Base-by-base conservation (phyloP, 2,329 filamentous ascomycete species). In the Colletotrichum agaves region DNA sequence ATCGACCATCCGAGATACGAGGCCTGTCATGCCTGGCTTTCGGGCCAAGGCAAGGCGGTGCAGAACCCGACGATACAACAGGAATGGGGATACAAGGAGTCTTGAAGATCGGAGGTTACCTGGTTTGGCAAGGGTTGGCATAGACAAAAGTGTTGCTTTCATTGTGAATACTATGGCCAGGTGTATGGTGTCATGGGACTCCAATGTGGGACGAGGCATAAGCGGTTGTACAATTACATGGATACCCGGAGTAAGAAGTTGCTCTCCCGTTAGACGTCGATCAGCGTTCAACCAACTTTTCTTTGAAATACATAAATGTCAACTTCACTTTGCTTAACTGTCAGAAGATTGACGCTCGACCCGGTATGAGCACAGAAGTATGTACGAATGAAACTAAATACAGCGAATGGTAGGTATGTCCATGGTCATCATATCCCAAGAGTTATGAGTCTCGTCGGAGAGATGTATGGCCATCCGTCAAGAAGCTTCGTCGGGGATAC, bases 11-110 rank as follows among this genome's bases (percentile, higher is more conserved):
- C 81, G 0, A 79, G 81, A 27, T 79, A 78, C 37, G 81, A 84
- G 72, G 82, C 83, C 3, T 84, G 81, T 44, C 77, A 83, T 13
- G 83, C 79, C 1, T 81, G 82, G 72, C 71, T 85, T 59, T 83
- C 82, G 2, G 80, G 83, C 8, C 75, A 71, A 5, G 70, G 71
- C 13, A 63, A 72, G 3, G 79, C 80, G 0, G 72, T 78, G 4
- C 82, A 84, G 69, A 71, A 75, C 19, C 82, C 82, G 10, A 78
- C 74, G 0, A 72, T 81, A 2, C 15, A 78, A 13, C 75, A 82
- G 49, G 82, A 84, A 71, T 85, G 83, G 83, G 71, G 21, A 62
- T 19, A 17, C 2, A 33, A 47, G 27, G 61, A 63, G 17, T 47
- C 11, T 7, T 67, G 46, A 67, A 3, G 15, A 23, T 21, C 2